Percentiles rank a stretch among this genome's conserved stretches.
Evolutionary conservation across 768 basidiomycete genomes (phyloP).

Genomic region (Leccinum subgranulosum): DNA sequence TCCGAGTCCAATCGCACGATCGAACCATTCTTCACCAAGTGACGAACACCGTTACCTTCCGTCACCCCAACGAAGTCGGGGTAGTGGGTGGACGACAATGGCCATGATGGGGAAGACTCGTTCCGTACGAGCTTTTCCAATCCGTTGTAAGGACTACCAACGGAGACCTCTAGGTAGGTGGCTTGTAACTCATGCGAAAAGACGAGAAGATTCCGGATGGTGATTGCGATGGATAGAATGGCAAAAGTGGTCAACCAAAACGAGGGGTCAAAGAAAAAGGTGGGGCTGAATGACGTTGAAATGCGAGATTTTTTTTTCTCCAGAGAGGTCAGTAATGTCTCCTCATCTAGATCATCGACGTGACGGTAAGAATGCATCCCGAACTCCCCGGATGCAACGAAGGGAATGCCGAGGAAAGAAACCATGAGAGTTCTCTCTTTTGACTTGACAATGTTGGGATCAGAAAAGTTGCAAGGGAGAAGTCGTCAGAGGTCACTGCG

Average conservation of each 20-base stretch:
- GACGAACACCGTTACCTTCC: conserved; percentile 7
- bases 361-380: conserved; percentile 8
- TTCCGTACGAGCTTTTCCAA: conserved; percentile 23
- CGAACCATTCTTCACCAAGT: conserved; percentile 16
- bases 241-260: conserved; percentile 20
- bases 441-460: not conserved
- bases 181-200: conserved; percentile 1
- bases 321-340: conserved; percentile 4
- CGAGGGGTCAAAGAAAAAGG: conserved; percentile 9
- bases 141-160: conserved; percentile 22
- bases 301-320: not conserved
- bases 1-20: conserved; percentile 20
- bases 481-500: not conserved
- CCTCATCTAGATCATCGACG: conserved; percentile 17
- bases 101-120: conserved; percentile 28
- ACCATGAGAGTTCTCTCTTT: conserved; percentile 3
- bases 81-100: conserved; percentile 18
- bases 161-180: conserved; percentile 6
- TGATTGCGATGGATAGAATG: conserved; percentile 16
- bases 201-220: conserved; percentile 21
- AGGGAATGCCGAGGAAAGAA: not conserved
- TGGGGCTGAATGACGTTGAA: not conserved
- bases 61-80: conserved; percentile 21
- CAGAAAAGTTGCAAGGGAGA: not conserved
- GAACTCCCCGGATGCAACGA: not conserved